Evolutionary conservation across 257 asterid genomes (phyloP).

Genomic region (Solanum virginianum): DNA sequence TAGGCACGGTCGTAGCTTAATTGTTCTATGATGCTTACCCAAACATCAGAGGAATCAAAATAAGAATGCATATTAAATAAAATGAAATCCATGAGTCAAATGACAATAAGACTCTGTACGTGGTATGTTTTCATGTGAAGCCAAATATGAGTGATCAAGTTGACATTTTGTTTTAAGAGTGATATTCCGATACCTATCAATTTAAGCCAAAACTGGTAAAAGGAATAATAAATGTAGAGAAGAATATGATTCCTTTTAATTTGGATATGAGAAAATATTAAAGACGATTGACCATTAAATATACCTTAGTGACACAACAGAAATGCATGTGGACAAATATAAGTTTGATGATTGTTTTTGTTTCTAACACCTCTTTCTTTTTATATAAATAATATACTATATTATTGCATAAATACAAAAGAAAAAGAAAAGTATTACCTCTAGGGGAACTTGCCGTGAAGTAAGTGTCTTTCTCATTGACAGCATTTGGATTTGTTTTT

Average conservation of each 20-base stretch:
- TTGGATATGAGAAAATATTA: background rate
- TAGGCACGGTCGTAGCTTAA: background rate
- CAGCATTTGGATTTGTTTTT: constrained; percentile 13
- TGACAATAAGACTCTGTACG: background rate
- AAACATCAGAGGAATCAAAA: background rate
- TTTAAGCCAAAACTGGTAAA: background rate
- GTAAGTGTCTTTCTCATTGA: constrained; percentile 25
- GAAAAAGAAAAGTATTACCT: constrained; percentile 13
- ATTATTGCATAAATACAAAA: background rate
- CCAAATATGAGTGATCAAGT: background rate
- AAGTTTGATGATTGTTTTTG: background rate
- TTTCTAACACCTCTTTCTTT: background rate
- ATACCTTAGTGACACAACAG: background rate
- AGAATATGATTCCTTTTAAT: background rate
- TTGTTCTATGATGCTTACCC: background rate
- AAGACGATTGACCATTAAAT: background rate
- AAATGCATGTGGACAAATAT: background rate
- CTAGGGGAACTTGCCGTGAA: constrained; percentile 29
- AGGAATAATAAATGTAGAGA: background rate
- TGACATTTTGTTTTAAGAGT: background rate
- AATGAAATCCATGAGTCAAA: too few species aligned
- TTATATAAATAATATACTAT: background rate
- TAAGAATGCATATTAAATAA: background rate
- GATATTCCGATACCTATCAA: background rate
- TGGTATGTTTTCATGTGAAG: background rate